Evolutionary conservation across 2,329 filamentous ascomycete genomes (phyloP), one percentile per base, ranked within the genome.

Genomic region (Ophiognomonia clavigignenti-juglandacearum): DNA sequence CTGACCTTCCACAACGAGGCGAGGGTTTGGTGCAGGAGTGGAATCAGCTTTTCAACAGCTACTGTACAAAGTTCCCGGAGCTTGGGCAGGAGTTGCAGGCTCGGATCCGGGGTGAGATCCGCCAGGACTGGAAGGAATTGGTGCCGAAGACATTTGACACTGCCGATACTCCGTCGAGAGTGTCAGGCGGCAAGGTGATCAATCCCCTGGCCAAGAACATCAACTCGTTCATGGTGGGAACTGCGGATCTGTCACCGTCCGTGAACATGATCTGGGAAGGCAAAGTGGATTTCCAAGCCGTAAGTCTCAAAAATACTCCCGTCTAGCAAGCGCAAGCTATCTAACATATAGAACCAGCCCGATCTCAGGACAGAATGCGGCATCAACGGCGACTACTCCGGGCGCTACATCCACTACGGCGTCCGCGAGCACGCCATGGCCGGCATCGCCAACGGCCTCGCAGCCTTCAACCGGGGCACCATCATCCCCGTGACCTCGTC

Each of bases 361-460:
- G 45, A 53, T 18, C 43, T 57, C 9, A 45, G 47, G 4, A 50
- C 58, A 10, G 38, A 51, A 2, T 56, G 57, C 24, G 57, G 58
- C 20, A 52, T 57, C 36, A 53, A 52, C 37, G 81, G 80, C 35
- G 64, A 74, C 60, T 75, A 74, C 52, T 56, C 65, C 1, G 77
- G 78, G 3, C 70, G 78, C 1, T 81, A 79, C 54, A 74, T 82
- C 53, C 78, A 78, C 59, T 82, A 71, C 58, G 79, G 78, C 32
- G 73, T 83, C 45, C 73, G 79, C 5, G 78, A 82, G 54, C 78
- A 82, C 56, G 78, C 78, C 45, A 83, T 84, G 80, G 70, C 70
- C 3, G 63, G 72, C 24, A 74, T 80, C 20, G 70, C 72, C 6
- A 80, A 80, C 57, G 81, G 80, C 3, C 61, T 84, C 4, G 78